A percentile compares a stretch with the other conserved stretches of the same genome.
Evolutionary conservation across 306 rosid genomes (phyloP).

Genomic region (Cicer yamashitae): DNA sequence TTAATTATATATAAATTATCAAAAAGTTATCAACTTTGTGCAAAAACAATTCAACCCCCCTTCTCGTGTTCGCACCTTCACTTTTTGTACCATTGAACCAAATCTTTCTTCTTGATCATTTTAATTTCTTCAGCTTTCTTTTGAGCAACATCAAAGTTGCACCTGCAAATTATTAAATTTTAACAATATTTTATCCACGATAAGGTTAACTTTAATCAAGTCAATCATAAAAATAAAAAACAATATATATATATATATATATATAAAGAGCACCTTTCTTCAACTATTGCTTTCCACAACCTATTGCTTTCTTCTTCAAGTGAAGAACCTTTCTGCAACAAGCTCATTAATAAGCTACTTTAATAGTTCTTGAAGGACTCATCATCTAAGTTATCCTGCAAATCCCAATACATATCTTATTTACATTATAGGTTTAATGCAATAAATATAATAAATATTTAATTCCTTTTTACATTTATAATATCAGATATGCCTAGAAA

Average conservation of each 20-base stretch:
- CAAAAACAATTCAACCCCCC: too few species aligned
- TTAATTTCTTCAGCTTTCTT: conserved; percentile 71
- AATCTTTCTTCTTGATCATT: conserved; percentile 63
- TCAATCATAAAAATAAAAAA: too few species aligned
- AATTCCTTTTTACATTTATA: too few species aligned
- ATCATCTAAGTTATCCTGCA: conserved; percentile 39
- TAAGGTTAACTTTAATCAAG: too few species aligned
- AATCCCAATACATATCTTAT: too few species aligned
- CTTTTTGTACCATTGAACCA: conserved; percentile 65
- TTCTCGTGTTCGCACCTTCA: too few species aligned
- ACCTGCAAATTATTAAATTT: conserved; percentile 50
- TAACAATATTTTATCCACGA: conserved; percentile 17
- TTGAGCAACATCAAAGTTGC: conserved; percentile 64
- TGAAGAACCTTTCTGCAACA: conserved; percentile 85
- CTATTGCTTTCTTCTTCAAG: conserved; percentile 71
- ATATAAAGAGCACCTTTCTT: conserved; percentile 51
- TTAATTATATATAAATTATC: too few species aligned
- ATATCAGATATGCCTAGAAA: too few species aligned
- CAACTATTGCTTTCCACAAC: conserved; percentile 72
- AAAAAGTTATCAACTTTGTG: too few species aligned
- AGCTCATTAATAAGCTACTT: conserved; percentile 70
- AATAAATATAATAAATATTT: too few species aligned
- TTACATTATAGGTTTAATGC: too few species aligned
- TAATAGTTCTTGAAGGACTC: conserved; percentile 69
- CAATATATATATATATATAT: too few species aligned